phyloP scores from a whole-genome alignment of 192 early-diverging fungal genomes.

The Chytriomyces sp. region DNA sequence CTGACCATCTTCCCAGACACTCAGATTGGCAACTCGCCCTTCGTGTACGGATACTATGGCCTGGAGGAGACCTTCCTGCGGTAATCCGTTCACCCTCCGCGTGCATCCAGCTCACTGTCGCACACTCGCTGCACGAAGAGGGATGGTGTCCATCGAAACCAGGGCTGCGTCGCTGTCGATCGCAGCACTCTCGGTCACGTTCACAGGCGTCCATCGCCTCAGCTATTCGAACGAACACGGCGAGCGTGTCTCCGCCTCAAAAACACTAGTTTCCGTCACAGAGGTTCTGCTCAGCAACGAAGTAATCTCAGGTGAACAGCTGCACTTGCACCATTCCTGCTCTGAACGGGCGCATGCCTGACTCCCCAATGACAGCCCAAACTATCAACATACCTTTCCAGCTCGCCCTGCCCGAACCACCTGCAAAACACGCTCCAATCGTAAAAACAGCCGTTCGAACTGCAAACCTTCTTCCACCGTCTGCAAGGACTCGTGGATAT shows the following conservation, averaged over 20 bases:
- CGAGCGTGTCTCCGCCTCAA: neutral
- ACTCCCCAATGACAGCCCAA: slow-evolving; percentile 47
- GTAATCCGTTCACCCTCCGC: too few species aligned
- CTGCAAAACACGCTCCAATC: slow-evolving; percentile 15
- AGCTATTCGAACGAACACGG: neutral
- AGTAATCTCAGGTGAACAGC: slow-evolving; percentile 1
- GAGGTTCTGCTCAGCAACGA: slow-evolving; percentile 27
- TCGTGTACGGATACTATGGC: slow-evolving; percentile 48
- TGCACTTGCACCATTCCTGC: neutral
- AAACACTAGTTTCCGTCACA: slow-evolving; percentile 29
- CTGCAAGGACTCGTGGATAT: slow-evolving; percentile 19
- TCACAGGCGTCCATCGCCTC: slow-evolving; percentile 20
- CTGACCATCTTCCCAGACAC: too few species aligned
- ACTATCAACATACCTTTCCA: too few species aligned
- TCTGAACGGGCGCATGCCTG: neutral
- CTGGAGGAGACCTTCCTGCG: slow-evolving; percentile 42
- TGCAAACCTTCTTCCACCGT: slow-evolving; percentile 36
- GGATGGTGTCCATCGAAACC: slow-evolving; percentile 20
- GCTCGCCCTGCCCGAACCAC: slow-evolving; percentile 40
- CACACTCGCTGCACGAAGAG: too few species aligned
- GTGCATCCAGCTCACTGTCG: too few species aligned
- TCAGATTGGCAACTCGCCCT: slow-evolving; percentile 20
- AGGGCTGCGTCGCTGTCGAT: slow-evolving; percentile 19
- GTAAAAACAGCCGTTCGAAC: slow-evolving; percentile 16
- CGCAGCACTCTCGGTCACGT: slow-evolving; percentile 26